phyloP scores from a whole-genome alignment of 176 grass and related monocot genomes.

The Aegilops speltoides region DNA sequence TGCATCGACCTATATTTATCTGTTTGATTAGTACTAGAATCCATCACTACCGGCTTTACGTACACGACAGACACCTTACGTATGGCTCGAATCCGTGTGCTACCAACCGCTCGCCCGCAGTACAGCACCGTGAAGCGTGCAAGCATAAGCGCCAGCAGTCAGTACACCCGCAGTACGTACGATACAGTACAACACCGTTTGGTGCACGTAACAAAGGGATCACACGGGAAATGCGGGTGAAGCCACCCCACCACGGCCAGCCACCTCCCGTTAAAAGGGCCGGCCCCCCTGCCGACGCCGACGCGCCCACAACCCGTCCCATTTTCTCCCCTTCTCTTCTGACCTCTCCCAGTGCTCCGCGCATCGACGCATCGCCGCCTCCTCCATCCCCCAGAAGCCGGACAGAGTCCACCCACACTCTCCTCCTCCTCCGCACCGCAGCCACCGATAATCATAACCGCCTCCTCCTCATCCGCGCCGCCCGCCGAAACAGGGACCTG shows the following conservation, averaged over 20 bases:
- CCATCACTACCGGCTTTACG: too few relatives aligned
- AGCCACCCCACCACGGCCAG: not conserved
- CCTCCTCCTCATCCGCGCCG: slow-evolving; percentile 16
- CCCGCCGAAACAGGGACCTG: not conserved
- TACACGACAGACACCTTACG: too few relatives aligned
- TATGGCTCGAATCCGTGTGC: too few relatives aligned
- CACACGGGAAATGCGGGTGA: not conserved
- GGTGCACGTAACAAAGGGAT: not conserved
- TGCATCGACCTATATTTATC: too few relatives aligned
- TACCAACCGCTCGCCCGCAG: too few relatives aligned
- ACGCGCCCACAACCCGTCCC: not conserved
- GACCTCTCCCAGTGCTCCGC: not conserved
- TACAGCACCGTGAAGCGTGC: too few relatives aligned
- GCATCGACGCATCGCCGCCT: slow-evolving; percentile 67
- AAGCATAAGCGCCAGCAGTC: too few relatives aligned
- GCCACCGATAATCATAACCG: not conserved
- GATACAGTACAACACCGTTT: not conserved
- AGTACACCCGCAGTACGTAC: not conserved
- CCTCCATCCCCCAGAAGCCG: not conserved
- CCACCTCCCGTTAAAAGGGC: not conserved
- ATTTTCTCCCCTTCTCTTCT: slow-evolving; percentile 22
- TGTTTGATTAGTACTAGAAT: too few relatives aligned
- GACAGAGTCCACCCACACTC: not conserved
- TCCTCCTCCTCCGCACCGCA: not conserved
- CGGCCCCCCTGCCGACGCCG: not conserved